Conservation (phyloP, 1,139 yeast species). For the Dujonia santamariae region DNA sequence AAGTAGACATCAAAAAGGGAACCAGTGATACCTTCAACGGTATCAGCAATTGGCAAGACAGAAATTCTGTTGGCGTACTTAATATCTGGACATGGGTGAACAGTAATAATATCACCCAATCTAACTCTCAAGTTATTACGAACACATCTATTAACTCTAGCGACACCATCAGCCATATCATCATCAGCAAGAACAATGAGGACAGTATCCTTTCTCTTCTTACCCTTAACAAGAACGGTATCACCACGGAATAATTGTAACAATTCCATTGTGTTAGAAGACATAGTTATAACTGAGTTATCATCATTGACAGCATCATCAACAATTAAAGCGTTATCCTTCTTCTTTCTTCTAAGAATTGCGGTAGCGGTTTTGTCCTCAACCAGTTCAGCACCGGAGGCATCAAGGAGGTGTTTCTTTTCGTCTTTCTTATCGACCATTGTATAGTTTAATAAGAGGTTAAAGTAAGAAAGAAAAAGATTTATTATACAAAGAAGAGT, state of each 20-base stretch:
- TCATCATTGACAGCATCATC: conserved; percentile 98
- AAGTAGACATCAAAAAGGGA: conserved; percentile 94
- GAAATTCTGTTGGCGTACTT: conserved; percentile 91
- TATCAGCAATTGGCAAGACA: conserved; percentile 96
- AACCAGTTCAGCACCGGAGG: conserved; percentile 34
- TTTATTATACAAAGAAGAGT: neutral
- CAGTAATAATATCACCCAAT: conserved; percentile 84
- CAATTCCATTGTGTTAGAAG: conserved; percentile 92
- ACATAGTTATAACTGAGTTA: conserved; percentile 92
- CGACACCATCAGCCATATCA: conserved; percentile 94
- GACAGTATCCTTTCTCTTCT: conserved; percentile 98
- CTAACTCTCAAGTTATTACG: conserved; percentile 94
- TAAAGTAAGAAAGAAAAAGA: neutral
- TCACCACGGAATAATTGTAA: conserved; percentile 97
- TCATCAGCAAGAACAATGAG: conserved; percentile 94
- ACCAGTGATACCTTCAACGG: conserved; percentile 97
- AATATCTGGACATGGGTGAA: conserved; percentile 97
- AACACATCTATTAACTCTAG: conserved; percentile 91
- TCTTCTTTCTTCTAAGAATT: conserved; percentile 94
- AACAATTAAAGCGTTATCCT: conserved; percentile 88
- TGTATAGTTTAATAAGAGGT: neutral
- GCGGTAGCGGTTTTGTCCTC: conserved; percentile 97
- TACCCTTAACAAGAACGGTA: conserved; percentile 95
- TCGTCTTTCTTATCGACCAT: conserved; percentile 12
- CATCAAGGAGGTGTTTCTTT: conserved; percentile 43